Base-by-base conservation (phyloP, 345 rosid species). In the Gossypium mustelinum region DNA sequence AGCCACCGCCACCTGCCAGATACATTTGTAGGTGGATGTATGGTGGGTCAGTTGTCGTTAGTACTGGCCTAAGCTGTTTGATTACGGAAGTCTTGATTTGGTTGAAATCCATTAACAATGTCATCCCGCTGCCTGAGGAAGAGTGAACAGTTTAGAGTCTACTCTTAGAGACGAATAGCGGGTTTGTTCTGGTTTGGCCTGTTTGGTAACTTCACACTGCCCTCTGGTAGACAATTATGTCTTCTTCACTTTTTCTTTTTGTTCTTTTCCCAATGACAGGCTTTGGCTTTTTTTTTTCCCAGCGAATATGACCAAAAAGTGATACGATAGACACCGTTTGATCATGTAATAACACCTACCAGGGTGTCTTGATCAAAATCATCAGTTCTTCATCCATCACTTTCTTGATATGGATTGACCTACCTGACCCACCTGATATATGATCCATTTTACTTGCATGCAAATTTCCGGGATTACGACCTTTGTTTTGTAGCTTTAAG, bases 231-330 rank as follows among this genome's bases (percentile, higher is more conserved):
- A 60, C 41, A 71, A 50, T 75, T 24, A 12, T 76, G 52, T 68
- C 24, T n/a, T 56, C 27, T 34, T 56, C 0, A 16, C 76, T 25
- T 73, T 80, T 82, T 27, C 63, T 51, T 72, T 76, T 77, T 72
- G 68, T 64, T 45, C 52, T 70, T 48, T 67, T 13, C 58, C 68
- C 69, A 6, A 22, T 44, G 11, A 43, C 52, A 68, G 61, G 11
- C 72, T 75, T 67, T 65, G 63, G 39, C 61, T 47, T 50, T 24
- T 25, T 62, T 64, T 50, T 24, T 27, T 20, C 64, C 74, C 78
- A 50, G 74, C 80, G 10, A 70, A 66, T 76, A 48, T 66, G 57
- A 74, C 81, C 82, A 79, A 79, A 80, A 83, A 73, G 73, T 50
- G 4, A 76, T 39, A 47, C 45, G 16, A 25, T 50, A 9, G n/a